phyloP scores from a whole-genome alignment of 2,329 filamentous ascomycete species.

The Botrytis squamosa region DNA sequence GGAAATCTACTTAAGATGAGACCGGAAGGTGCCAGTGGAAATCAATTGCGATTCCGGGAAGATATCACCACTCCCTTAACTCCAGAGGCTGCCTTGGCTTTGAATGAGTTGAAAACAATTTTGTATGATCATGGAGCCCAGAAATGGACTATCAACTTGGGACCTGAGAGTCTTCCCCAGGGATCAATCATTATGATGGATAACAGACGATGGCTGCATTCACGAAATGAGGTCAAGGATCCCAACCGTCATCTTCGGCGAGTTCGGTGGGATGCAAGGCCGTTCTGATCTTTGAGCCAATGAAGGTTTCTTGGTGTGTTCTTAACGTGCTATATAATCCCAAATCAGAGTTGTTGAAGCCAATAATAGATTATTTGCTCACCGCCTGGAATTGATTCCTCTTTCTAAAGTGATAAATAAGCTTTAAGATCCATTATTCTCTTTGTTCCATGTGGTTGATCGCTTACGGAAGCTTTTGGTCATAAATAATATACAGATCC shows the following conservation, averaged over 20 bases:
- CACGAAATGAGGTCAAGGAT: conserved; percentile 40
- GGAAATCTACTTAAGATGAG: neutral
- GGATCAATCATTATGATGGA: conserved; percentile 41
- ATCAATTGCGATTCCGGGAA: neutral
- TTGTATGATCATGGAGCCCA: conserved; percentile 25
- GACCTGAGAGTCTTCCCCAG: conserved; percentile 32
- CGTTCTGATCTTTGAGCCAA: neutral
- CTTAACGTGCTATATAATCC: too few species aligned
- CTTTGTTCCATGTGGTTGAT: too few species aligned
- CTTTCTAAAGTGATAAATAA: too few species aligned
- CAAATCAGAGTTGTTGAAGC: too few species aligned
- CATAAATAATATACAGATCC: too few species aligned
- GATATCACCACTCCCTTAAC: conserved; percentile 39
- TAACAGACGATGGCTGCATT: conserved; percentile 42
- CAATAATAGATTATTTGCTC: too few species aligned
- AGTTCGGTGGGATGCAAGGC: conserved; percentile 37
- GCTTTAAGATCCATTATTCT: too few species aligned
- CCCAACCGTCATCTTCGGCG: conserved; percentile 41
- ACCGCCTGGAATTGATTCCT: too few species aligned
- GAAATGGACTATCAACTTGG: conserved; percentile 30
- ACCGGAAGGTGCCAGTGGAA: conserved; percentile 17
- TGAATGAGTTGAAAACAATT: conserved; percentile 37
- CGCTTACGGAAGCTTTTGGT: too few species aligned
- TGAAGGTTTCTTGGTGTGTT: neutral
- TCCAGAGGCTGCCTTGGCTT: conserved; percentile 32